Evolutionary conservation across 2,329 filamentous ascomycete species (phyloP).

Genomic region (Ophiostoma piceae): DNA sequence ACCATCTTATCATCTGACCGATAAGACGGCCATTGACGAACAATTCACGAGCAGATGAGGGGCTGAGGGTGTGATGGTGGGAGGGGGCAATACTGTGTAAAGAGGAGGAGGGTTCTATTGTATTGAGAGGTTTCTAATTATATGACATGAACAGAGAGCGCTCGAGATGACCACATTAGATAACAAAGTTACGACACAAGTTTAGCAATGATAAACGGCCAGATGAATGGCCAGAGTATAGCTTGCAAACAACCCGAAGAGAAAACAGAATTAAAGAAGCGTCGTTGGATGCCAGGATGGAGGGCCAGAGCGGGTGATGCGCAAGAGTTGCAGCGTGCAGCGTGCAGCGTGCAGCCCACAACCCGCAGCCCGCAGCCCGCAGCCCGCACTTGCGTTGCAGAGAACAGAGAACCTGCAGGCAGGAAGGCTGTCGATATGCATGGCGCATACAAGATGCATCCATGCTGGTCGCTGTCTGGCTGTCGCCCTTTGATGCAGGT

Average conservation of each 20-base stretch:
- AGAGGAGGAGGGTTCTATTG: neutral
- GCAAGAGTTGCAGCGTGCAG: neutral
- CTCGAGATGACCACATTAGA: neutral
- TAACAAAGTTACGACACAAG: neutral
- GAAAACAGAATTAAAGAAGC: neutral
- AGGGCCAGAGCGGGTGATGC: slow-evolving; percentile 4
- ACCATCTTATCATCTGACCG: slow-evolving; percentile 15
- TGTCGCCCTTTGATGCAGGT: neutral
- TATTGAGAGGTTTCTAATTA: neutral
- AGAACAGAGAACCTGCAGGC: slow-evolving; percentile 6
- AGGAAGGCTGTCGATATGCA: slow-evolving; percentile 3
- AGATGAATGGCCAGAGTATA: neutral
- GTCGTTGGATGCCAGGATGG: neutral
- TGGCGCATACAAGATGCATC: neutral
- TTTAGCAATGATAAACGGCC: neutral
- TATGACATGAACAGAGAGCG: neutral
- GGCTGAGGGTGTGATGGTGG: neutral
- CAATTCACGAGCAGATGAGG: neutral
- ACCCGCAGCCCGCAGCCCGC: neutral
- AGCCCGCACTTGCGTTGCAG: neutral
- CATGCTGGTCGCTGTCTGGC: neutral
- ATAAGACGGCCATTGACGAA: slow-evolving; percentile 10
- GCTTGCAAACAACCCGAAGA: neutral
- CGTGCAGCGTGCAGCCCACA: neutral
- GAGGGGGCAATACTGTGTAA: neutral